Percentiles rank a stretch among this genome's conserved stretches.
These are phyloP conservation scores for Plectosphaerella plurivora DNA, from an alignment of 2,329 filamentous ascomycete genomes.

Conservation along the genomic window DNA sequence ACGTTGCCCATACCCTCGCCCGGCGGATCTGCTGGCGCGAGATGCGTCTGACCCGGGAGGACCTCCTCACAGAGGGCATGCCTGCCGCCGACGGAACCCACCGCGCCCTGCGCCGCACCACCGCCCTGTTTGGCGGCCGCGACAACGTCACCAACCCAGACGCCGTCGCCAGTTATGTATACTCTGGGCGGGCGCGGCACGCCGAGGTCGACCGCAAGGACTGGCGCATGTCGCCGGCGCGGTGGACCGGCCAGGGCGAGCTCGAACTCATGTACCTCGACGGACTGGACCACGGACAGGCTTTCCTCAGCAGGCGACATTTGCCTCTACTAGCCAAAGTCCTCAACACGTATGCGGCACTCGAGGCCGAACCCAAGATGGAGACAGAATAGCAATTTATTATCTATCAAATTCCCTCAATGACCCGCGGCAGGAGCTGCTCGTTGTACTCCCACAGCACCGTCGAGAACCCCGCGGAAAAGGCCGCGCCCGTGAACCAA, in stretches of 20 bases:
- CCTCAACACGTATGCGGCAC: slow-evolving; percentile 4
- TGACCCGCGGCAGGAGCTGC: slow-evolving; percentile 14
- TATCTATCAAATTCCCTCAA: background rate
- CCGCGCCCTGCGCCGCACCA: slow-evolving; percentile 11
- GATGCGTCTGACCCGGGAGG: slow-evolving; percentile 62
- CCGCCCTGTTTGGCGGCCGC: slow-evolving; percentile 15
- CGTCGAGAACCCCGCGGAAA: slow-evolving; percentile 23
- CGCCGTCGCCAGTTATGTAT: slow-evolving; percentile 18
- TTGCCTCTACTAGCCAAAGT: slow-evolving; percentile 8
- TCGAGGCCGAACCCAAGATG: background rate
- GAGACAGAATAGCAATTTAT: too few species aligned
- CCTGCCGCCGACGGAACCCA: background rate
- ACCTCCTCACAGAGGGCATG: slow-evolving; percentile 43
- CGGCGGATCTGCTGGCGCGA: slow-evolving; percentile 69
- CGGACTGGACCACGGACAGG: slow-evolving; percentile 18
- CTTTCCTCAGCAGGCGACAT: slow-evolving; percentile 8
- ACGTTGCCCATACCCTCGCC: slow-evolving; percentile 51
- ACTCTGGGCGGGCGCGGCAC: slow-evolving; percentile 13
- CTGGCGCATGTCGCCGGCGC: slow-evolving; percentile 8
- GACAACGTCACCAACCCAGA: slow-evolving; percentile 17
- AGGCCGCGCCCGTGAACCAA: slow-evolving; percentile 39
- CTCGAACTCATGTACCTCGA: slow-evolving; percentile 18
- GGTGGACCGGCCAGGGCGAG: slow-evolving; percentile 16
- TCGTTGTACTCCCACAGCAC: slow-evolving; percentile 29
- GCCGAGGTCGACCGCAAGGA: slow-evolving; percentile 8